These are phyloP conservation scores for Gastrodia elata DNA, from an alignment of 106 monocot species.

Conservation along the genomic window DNA sequence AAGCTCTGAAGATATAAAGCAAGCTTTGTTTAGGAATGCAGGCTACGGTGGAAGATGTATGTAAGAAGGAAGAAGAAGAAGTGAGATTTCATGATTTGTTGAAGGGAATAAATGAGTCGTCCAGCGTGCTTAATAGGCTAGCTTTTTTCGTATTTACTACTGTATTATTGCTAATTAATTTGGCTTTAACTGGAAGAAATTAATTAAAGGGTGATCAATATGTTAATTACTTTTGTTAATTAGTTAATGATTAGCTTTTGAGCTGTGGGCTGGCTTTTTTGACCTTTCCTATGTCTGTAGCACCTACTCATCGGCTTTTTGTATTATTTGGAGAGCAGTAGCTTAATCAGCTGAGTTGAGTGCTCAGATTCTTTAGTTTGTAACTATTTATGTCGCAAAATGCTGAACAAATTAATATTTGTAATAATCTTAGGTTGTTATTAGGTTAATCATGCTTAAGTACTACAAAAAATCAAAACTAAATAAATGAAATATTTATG, in stretches of 20 bases:
- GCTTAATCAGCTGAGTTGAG: too few species aligned
- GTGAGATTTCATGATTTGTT: not conserved
- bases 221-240: slow-evolving; percentile 5
- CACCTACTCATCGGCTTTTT: not conserved
- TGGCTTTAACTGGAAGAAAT: not conserved
- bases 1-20: slow-evolving; percentile 78
- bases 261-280: not conserved
- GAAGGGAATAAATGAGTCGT: not conserved
- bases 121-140: not conserved
- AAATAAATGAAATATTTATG: too few species aligned
- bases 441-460: too few species aligned
- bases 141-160: not conserved
- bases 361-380: too few species aligned
- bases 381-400: too few species aligned
- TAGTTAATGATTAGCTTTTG: not conserved
- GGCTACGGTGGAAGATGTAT: slow-evolving; percentile 83
- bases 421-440: too few species aligned
- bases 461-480: too few species aligned
- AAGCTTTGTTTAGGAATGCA: slow-evolving; percentile 79
- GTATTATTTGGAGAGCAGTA: not conserved
- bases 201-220: not conserved
- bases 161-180: not conserved
- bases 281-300: not conserved
- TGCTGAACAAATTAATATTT: too few species aligned
- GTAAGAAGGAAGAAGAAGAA: slow-evolving; percentile 23